Evolutionary conservation across 192 early-diverging fungal species (phyloP), one percentile per base, ranked within the genome.

Genomic region (Phlyctochytrium planicorne): DNA sequence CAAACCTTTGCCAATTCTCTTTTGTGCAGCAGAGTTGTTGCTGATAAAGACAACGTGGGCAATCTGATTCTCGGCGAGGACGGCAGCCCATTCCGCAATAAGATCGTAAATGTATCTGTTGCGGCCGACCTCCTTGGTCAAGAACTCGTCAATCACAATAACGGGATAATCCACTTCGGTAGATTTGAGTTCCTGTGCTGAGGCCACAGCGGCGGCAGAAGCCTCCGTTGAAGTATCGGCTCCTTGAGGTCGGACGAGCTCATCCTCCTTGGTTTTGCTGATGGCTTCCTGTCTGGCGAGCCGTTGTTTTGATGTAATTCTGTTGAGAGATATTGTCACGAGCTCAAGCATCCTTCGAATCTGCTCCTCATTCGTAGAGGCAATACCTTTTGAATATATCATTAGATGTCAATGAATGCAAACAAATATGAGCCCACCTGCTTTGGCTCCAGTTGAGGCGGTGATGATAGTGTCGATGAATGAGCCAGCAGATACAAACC

Each of bases 1-100:
- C 56, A 56, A 81, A 91, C 91, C 80, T 80, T 84, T 89, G 61
- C 85, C 84, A 14, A 97, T 70, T 2, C 78, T 82, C 65, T 91
- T 93, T 32, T 78, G 72, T 0, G 78, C 78, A 32, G 34, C 66
- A 37, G 81, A 74, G 70, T 90, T 93, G 67, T 89, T 85, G 65
- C 85, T 89, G 2, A 93, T 86, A 69, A 97, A 92, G 20, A 99
- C 78, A 24, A 97, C 94, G 76, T 99, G 93, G 1, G 94, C 95
- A 53, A 94, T 72, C 34, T 88, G 85, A 14, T 92, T 88, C 75
- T 97, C 92, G 2, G 90, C 87, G 20, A 96, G 67, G 1, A 63
- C 34, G 1, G 67, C 85, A 0, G 93, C 93, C 91, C 93, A 95
- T 65, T 97, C 88, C 16, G 93, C 81, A 50, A 98, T 63, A 32